Percentiles rank a stretch among this genome's conserved stretches.
Conservation (phyloP, 495 filamentous ascomycete species). For the Choiromyces venosus region DNA sequence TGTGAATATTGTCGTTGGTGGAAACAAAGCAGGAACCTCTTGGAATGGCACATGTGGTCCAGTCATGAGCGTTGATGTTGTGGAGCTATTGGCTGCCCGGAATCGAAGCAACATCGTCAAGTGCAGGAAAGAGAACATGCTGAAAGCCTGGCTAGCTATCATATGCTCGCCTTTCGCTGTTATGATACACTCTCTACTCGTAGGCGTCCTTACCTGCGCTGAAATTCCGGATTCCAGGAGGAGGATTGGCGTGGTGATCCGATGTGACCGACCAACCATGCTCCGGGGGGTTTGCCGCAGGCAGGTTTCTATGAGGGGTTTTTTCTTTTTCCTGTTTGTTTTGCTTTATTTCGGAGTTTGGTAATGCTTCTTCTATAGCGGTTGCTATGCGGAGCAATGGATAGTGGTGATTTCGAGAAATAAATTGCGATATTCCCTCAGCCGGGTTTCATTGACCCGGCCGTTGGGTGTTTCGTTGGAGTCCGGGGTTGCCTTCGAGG, state of each 20-base stretch:
- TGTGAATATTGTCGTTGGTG: neutral
- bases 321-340: neutral
- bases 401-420: neutral
- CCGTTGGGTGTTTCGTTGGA: neutral
- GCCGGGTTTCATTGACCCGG: neutral
- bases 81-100: neutral
- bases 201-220: neutral
- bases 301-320: neutral
- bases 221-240: neutral
- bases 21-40: neutral
- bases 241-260: neutral
- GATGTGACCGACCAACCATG: neutral
- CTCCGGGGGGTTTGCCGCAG: neutral
- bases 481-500: neutral
- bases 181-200: neutral
- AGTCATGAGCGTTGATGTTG: neutral
- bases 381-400: neutral
- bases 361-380: no score
- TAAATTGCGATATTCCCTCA: neutral
- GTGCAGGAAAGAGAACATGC: neutral
- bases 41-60: conserved; percentile 1
- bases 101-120: neutral
- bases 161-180: neutral
- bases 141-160: neutral
- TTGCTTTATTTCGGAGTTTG: no score